Base-by-base conservation (phyloP, 2,329 filamentous ascomycete species). In the Metarhizium brunneum region DNA sequence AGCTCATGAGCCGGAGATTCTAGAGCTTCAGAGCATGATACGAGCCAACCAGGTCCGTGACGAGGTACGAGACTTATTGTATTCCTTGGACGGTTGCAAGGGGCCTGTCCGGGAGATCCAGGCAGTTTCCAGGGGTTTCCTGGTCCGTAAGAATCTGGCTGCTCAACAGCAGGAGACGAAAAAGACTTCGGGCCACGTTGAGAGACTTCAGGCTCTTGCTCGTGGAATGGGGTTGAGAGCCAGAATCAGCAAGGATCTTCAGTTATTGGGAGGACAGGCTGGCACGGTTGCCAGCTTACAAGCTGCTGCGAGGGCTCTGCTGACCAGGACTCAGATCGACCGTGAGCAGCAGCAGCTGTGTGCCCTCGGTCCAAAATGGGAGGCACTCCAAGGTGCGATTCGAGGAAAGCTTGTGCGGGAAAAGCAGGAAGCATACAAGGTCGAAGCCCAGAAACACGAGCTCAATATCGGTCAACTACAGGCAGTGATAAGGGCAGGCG, bases 1-100 rank as follows among this genome's bases (percentile, higher is more conserved):
- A 65, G 81, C 80, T 53, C 81, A 85, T 55, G 87, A 92, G 68
- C 76, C 78, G 6, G 82, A 90, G 58, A 80, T 97, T 49, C 72
- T 94, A 58, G 83, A 85, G 64, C 75, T 99, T 13, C 94, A 99
- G 70, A 95, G 85, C 68, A 76, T 95, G 50, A 81, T 90, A 66
- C 79, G 88, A 64, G 88, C 86, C 25, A 80, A 80, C 57, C 88
- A 85, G 66, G 79, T 77, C 59, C 81, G 84, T 59, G 70, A 79
- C 60, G 74, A 84, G 73, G 75, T 85, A 71, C 75, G 73, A 65
- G 73, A 80, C 60, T 72, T 76, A 61, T 76, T 69, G 68, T 78
- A 77, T 65, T 79, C 86, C 64, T 79, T 91, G 64, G 76, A 78
- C 60, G 75, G 78, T 58, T 85, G 80, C 53, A 80, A 78, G 60